Percentiles rank a stretch among this genome's conserved stretches.
phyloP scores from a whole-genome alignment of 78 protist genomes.

The Monosiga brevicollis region DNA sequence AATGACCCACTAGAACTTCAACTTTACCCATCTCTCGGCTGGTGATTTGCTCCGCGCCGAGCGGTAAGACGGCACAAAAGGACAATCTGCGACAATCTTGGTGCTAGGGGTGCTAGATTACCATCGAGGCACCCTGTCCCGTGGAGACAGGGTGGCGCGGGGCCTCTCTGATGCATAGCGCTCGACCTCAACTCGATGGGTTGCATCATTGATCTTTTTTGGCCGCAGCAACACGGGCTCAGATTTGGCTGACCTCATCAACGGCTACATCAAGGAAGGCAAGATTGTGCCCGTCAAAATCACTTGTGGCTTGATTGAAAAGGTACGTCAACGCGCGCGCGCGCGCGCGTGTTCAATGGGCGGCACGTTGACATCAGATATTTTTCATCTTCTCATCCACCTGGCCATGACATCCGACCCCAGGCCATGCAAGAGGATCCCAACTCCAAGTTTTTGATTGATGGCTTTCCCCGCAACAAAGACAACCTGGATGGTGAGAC shows the following conservation, averaged over 20 bases:
- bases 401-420: no score
- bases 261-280: slow-evolving; percentile 14
- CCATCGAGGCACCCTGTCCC: no score
- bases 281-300: slow-evolving; percentile 27
- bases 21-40: slow-evolving; percentile 29
- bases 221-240: neutral
- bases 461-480: slow-evolving; percentile 61
- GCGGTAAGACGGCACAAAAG: neutral
- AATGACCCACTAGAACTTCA: slow-evolving; percentile 14
- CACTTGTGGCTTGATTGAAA: slow-evolving; percentile 4
- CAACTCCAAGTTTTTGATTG: slow-evolving; percentile 35
- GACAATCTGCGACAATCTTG: no score
- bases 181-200: neutral
- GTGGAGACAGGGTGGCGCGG: no score
- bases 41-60: slow-evolving; percentile 47
- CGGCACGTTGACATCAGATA: no score
- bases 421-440: slow-evolving; percentile 11
- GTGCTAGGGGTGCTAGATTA: no score
- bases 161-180: no score
- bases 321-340: neutral
- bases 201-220: neutral
- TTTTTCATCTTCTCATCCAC: no score
- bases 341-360: no score
- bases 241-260: slow-evolving; percentile 18
- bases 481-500: slow-evolving; percentile 21